phyloP scores from a whole-genome alignment of 345 rosid genomes.

The Microthlaspi erraticum region DNA sequence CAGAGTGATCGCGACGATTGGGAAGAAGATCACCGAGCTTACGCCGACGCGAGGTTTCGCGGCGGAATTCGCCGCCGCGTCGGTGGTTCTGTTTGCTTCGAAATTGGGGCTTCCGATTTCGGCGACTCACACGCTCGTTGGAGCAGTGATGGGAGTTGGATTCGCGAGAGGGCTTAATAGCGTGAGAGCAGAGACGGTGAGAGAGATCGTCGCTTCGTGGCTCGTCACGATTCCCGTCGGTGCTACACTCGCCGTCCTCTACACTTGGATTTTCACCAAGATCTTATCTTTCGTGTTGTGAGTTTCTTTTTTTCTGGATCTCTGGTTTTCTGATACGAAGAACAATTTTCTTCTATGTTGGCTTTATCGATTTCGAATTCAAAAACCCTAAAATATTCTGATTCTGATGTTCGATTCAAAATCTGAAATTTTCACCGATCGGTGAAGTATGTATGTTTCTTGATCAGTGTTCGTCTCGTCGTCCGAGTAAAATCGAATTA shows the following conservation, averaged over 20 bases:
- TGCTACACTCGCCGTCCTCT: constrained; percentile 73
- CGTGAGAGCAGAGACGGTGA: constrained; percentile 88
- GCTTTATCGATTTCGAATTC: constrained; percentile 21
- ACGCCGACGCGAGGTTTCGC: constrained; percentile 98
- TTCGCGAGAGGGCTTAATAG: constrained; percentile 92
- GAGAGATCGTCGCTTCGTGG: constrained; percentile 93
- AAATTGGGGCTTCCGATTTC: constrained; percentile 90
- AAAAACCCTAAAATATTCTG: constrained; percentile 1
- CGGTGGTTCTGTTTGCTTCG: constrained; percentile 89
- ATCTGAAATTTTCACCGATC: neutral
- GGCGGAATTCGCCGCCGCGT: constrained; percentile 95
- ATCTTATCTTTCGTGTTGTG: constrained; percentile 65
- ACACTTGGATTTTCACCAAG: constrained; percentile 91
- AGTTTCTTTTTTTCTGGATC: constrained; percentile 24
- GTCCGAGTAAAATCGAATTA: neutral
- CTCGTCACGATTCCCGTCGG: constrained; percentile 91
- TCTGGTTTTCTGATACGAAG: constrained; percentile 22
- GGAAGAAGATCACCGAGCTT: constrained; percentile 94
- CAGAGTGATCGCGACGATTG: constrained; percentile 92
- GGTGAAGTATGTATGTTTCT: neutral
- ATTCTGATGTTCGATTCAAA: neutral
- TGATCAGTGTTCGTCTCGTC: neutral
- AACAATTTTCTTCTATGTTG: constrained; percentile 35
- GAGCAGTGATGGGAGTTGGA: constrained; percentile 99
- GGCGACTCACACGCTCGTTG: constrained; percentile 90